These are phyloP conservation scores for Backusella liffmaniae DNA, from an alignment of 192 early-diverging fungal species.

Conservation along the genomic window DNA sequence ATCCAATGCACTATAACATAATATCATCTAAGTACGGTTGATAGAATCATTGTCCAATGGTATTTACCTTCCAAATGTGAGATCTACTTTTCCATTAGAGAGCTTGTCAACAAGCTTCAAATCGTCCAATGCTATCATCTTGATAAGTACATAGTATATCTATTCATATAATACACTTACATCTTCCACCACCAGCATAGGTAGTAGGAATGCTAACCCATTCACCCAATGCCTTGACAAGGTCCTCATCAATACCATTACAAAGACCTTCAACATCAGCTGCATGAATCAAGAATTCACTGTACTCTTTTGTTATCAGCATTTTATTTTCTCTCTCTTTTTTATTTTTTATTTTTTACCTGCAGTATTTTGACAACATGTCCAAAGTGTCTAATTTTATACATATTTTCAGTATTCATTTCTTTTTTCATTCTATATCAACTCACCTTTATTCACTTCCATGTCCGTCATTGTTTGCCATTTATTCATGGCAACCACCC, in stretches of 20 bases:
- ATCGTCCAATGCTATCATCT: conserved; percentile 53
- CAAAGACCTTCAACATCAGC: conserved; percentile 98
- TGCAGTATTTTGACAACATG: conserved; percentile 61
- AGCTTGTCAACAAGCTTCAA: conserved; percentile 75
- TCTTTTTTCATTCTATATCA: conserved; percentile 2
- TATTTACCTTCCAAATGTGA: conserved; percentile 85
- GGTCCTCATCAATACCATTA: conserved; percentile 85
- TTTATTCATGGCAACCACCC: conserved; percentile 97
- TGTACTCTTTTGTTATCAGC: conserved; percentile 13
- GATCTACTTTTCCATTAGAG: conserved; percentile 82
- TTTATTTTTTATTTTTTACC: conserved; percentile 29
- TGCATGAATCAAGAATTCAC: conserved; percentile 96
- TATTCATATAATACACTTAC: conserved; percentile 31
- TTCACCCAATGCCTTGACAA: conserved; percentile 81
- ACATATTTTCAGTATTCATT: not conserved
- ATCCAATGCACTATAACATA: conserved; percentile 77
- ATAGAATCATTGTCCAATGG: not conserved
- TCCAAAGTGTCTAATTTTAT: conserved; percentile 45
- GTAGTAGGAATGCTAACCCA: conserved; percentile 90
- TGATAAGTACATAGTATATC: not conserved
- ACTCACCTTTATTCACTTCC: conserved; percentile 66
- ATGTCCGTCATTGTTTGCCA: conserved; percentile 97
- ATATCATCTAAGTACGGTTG: not conserved
- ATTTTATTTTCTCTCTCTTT: not conserved
- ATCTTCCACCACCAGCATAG: conserved; percentile 90